Evolutionary conservation across 106 monocot species (phyloP), one percentile per base, ranked within the genome.

Genomic region (Hemerocallis citrina): DNA sequence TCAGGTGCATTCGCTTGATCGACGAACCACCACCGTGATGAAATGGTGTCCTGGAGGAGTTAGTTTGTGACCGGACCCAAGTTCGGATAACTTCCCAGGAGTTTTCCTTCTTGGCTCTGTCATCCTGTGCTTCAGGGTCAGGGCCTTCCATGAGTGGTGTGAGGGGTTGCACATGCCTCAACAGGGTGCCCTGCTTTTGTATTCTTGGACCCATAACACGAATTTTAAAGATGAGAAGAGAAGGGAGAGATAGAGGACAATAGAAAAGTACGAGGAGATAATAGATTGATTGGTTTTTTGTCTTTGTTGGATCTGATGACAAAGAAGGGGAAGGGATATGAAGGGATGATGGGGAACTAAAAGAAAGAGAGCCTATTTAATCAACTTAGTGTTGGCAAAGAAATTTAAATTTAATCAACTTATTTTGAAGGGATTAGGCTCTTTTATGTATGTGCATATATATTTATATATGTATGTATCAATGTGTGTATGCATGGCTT

Each of bases 141-240:
- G 81, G 81, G 4, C 81, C 72, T 65, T 81, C 81, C 59, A 76
- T 65, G 13, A 81, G 62, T 12, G 81, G 81, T 16, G 68, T 68
- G 37, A 81, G 59, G 4, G 56, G 81, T 45, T 75, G 71, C 11
- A 67, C 71, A 15, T 55, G 49, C 38, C 71, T 57, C 21, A 28
- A 20, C 24, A 32, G 46, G 67, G 19, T 51, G 33, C 32, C 69
- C 5, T 5, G 14, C 21, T 68, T 58, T 37, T 42, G 44, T 12
- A 56, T 48, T 34, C 66, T 65, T 8, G 20, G 14, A 13, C 66
- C 70, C 74, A 74, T 79, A 9, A 31, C n/a, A 4, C 7, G 21
- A 2, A 4, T 22, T 0, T 5, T 38, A 59, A 34, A 37, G 12
- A 34, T 7, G 11, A 22, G 11, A 6, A 11, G 37, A 38, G 7